Evolutionary conservation across 2,329 filamentous ascomycete species (phyloP), one percentile per base, ranked within the genome.

Genomic region (Diaporthe sp.): DNA sequence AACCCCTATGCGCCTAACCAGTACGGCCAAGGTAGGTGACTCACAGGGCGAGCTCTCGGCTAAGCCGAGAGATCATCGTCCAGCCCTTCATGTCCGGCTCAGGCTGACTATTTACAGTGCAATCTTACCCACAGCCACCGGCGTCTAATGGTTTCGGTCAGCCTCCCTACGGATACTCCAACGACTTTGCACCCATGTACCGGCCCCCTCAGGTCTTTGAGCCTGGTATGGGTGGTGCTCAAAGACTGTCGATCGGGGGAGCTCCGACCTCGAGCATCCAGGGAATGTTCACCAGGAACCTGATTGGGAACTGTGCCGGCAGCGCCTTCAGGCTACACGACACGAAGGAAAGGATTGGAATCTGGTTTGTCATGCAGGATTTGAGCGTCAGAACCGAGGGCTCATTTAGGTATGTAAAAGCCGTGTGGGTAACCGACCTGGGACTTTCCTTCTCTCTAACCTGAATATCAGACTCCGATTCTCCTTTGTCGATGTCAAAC

Each of bases 301-400:
- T 99, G 13, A 98, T 99, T 77, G 97, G 97, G 2, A 97, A 94
- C 82, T 87, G 98, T 69, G 93, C 95, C 8, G 95, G 96, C 42
- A 98, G 96, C 80, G 96, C 96, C 2, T 96, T 96, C 81, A 91
- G 93, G 42, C 88, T 98, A 71, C 92, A 91, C 3, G 96, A 98
- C 78, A 90, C 92, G 0, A 87, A 94, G 22, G 93, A 95, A 77
- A 94, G 95, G 82, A 91, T 94, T 68, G 96, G 96, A 2, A 95
- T 98, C 77, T 99, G 96, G 96, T 99, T 99, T 80, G 94, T 99
- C 60, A 87, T 98, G 71, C 96, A 98, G 82, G 97, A 99, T 84
- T 87, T 99, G 57, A 98, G 95, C 79, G 96, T 99, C 42, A 91
- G 97, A 60, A 98, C 95, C 0, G 97, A 98, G 83, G 97, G 97